Evolutionary conservation across 2,329 filamentous ascomycete species (phyloP).

Genomic region (Clonostachys rosea): DNA sequence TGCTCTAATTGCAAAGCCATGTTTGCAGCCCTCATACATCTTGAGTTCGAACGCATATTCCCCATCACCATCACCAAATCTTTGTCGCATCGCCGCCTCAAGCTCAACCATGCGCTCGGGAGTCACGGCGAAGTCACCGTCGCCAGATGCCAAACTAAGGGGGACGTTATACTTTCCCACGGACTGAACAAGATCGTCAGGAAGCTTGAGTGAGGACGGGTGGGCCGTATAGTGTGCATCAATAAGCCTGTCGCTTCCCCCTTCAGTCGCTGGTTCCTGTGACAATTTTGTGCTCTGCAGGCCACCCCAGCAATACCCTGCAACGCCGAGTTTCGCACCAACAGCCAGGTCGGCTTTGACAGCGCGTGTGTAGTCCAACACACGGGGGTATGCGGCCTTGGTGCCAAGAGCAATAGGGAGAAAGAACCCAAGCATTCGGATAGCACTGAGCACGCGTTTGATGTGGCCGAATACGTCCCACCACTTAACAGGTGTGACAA

Average conservation of each 20-base stretch:
- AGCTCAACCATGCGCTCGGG: neutral
- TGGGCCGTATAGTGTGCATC: neutral
- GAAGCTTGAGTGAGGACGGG: neutral
- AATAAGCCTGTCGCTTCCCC: neutral
- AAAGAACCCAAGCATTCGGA: too few relatives aligned
- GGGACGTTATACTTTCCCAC: neutral
- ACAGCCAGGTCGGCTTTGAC: neutral
- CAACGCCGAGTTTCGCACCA: neutral
- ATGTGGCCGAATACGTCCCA: too few relatives aligned
- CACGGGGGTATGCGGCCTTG: too few relatives aligned
- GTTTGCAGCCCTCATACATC: neutral
- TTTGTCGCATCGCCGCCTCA: neutral
- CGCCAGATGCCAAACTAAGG: neutral
- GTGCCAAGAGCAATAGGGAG: too few relatives aligned
- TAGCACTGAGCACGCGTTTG: too few relatives aligned
- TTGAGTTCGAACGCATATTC: neutral
- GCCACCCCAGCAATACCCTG: neutral
- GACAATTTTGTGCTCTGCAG: neutral
- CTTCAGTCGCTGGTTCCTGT: neutral
- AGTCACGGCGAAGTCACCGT: neutral
- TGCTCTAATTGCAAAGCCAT: neutral
- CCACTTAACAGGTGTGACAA: too few relatives aligned
- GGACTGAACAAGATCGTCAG: neutral
- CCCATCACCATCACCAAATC: neutral
- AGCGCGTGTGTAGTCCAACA: neutral